Evolutionary conservation across 2,329 filamentous ascomycete species (phyloP).

Genomic region (Lasiodiplodia sp.): DNA sequence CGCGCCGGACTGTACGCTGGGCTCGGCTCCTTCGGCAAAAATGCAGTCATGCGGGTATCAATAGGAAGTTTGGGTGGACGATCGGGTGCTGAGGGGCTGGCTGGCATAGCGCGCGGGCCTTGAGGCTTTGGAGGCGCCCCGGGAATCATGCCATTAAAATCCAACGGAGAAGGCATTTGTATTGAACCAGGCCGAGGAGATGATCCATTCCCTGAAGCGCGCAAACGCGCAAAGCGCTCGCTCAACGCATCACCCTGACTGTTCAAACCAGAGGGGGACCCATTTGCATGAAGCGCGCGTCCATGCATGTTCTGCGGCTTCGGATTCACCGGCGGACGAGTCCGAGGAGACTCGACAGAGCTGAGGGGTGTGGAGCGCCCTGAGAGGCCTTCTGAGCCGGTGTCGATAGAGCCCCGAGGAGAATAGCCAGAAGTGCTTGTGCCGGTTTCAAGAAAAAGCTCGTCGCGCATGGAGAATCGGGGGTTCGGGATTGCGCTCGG

Average conservation of each 20-base stretch:
- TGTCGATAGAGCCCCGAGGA: conserved; percentile 32
- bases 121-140: conserved; percentile 32
- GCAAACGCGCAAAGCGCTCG: conserved; percentile 48
- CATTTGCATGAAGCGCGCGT: conserved; percentile 13
- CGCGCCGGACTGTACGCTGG: conserved; percentile 81
- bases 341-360: conserved; percentile 37
- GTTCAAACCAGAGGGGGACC: conserved; percentile 9
- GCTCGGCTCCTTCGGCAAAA: conserved; percentile 73
- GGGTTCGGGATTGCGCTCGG: conserved; percentile 4
- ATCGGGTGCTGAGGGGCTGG: conserved; percentile 38
- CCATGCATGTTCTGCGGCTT: conserved; percentile 71
- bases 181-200: conserved; percentile 37
- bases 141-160: conserved; percentile 37
- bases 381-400: conserved; percentile 36
- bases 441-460: conserved; percentile 32
- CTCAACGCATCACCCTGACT: conserved; percentile 40
- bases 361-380: conserved; percentile 36
- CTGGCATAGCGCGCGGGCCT: conserved; percentile 52
- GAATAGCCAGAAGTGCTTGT: conserved; percentile 32
- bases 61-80: conserved; percentile 57
- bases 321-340: conserved; percentile 58
- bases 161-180: conserved; percentile 51
- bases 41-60: conserved; percentile 60
- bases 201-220: conserved; percentile 1
- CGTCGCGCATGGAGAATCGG: conserved; percentile 31